Evolutionary conservation across 768 basidiomycete species (phyloP), one percentile per base, ranked within the genome.

Genomic region (Nevesoporus exiguus): DNA sequence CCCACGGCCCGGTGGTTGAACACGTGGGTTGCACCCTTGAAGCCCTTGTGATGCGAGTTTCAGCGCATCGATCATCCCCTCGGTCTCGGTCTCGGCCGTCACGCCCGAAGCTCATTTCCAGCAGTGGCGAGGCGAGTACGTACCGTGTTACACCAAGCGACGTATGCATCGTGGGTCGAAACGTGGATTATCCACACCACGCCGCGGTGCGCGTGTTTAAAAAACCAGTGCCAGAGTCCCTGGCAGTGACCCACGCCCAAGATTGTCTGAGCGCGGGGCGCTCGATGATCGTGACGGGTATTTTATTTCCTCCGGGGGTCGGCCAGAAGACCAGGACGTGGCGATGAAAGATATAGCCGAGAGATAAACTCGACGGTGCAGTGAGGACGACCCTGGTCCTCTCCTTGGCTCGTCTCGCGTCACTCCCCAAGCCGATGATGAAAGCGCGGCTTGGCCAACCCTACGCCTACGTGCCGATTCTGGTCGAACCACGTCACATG

Each of bases 111-210:
- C 24, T 27, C 13, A 19, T 60, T 21, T 33, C 29, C 25, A 47
- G 27, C 4, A 7, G 45, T 41, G 8, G 45, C 43, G 17, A 39
- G 17, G 33, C 44, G 34, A 14, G 36, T 45, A 27, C 40, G 41
- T 57, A 30, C 51, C 40, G 41, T 31, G 33, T 56, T 36, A 50
- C 41, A 27, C 55, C 36, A 19, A 29, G 25, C 48, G 58, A 47
- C 40, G 31, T 39, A n/a, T n/a, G 6, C 34, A 21, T 19, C 51
- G 27, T 49, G 37, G 30, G 21, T n/a, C 33, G 30, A 27, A 27
- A 54, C 40, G 34, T 31, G 57, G 15, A 30, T 19, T 13, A 8
- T 31, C 22, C 19, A 6, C 19, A 21, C 31, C 45, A 10, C 36
- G 5, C 41, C 19, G 15, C 30, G 36, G 34, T n/a, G 36, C 10